Evolutionary conservation across 352 stramenopile genomes (phyloP), one percentile per base, ranked within the genome.

Genomic region (Pythium sp.): DNA sequence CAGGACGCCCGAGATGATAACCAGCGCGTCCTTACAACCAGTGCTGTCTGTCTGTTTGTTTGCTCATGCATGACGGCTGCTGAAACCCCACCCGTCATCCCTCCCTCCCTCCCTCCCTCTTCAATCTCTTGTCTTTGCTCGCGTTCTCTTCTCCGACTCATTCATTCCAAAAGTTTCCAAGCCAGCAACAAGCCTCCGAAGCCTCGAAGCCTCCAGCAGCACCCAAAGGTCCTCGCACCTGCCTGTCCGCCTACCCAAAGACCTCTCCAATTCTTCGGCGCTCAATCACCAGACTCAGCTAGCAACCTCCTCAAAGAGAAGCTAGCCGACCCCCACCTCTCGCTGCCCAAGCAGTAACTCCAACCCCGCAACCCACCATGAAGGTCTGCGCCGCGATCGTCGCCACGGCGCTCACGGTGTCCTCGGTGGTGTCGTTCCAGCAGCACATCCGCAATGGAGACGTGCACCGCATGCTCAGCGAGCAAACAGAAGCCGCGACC

Each of bases 401-500:
- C 7, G 26, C 36, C 32, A 28, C 63, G 11, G 38, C 59, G 22
- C 24, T 77, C 43, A 30, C 54, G 14, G 32, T 51, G n/a, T 46
- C 18, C 18, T 51, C 32, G 1, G 57, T 36, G 32, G 32, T 30
- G 22, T 53, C 57, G 15, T 38, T 62, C 6, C 32, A 59, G 26
- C 9, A n/a, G 22, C 11, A 71, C 41, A 1, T 51, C 49, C 38
- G 63, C 58, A 15, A 7, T 46, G 20, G 61, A 64, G 7, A 59
- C 67, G 7, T n/a, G 67, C n/a, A 62, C 64, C 34, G 49, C 47
- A 9, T 66, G 61, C 66, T 62, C 72, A n/a, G 22, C 3, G 62
- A 68, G 54, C 26, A 58, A 14, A 8, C 18, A 15, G 12, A 32
- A 1, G 43, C 2, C 28, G 9, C 54, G 6, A 26, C 14, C 55